phyloP scores from a whole-genome alignment of 768 basidiomycete genomes.

The Mycena alexandri region DNA sequence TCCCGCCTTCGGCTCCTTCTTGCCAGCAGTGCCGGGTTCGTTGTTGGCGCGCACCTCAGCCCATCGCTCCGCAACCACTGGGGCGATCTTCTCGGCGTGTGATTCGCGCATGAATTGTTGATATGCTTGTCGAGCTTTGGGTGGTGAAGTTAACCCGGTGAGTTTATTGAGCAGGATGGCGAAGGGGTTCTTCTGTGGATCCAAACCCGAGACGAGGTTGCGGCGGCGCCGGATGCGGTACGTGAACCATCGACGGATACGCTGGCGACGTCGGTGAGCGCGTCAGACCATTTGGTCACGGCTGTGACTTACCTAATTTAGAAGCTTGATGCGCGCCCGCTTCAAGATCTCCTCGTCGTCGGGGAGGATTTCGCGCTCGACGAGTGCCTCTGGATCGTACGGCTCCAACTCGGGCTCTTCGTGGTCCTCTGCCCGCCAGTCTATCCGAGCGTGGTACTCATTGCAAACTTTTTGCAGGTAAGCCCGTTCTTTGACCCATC shows the following conservation, averaged over 20 bases:
- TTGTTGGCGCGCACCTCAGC: neutral
- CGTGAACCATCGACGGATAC: neutral
- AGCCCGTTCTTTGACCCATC: slow-evolving; percentile 8
- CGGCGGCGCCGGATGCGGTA: neutral
- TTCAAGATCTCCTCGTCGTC: slow-evolving; percentile 5
- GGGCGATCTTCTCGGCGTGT: neutral
- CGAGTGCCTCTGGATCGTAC: too few relatives aligned
- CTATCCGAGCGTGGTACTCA: slow-evolving; percentile 12
- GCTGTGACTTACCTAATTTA: slow-evolving; percentile 17
- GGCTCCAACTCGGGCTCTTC: too few relatives aligned
- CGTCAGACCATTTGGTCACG: neutral
- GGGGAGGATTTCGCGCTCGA: too few relatives aligned
- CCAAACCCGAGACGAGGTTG: too few relatives aligned
- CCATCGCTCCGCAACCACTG: neutral
- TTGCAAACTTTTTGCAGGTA: slow-evolving; percentile 18
- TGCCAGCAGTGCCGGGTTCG: neutral
- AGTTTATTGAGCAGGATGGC: neutral
- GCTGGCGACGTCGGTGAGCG: neutral
- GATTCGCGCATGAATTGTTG: slow-evolving; percentile 14
- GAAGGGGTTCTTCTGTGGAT: neutral
- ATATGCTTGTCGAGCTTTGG: slow-evolving; percentile 5
- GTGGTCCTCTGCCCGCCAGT: slow-evolving; percentile 7
- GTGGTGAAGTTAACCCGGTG: neutral
- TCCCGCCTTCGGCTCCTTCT: slow-evolving; percentile 4
- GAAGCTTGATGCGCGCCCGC: neutral